These are phyloP conservation scores for Amyloporia xantha DNA, from an alignment of 768 basidiomycete species.

Conservation along the genomic window DNA sequence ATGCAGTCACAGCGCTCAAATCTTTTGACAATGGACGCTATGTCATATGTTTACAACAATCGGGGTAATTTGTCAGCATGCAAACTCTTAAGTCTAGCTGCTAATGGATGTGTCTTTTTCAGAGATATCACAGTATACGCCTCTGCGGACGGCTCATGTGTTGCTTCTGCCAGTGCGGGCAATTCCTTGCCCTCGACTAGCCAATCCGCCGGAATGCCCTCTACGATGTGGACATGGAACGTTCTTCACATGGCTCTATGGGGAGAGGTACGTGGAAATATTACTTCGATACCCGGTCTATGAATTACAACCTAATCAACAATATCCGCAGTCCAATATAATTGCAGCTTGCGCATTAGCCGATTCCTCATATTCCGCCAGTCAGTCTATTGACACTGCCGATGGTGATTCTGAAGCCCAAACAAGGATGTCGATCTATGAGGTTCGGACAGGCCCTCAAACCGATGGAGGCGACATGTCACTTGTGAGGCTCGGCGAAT, in stretches of 20 bases:
- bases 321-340: constrained; percentile 23
- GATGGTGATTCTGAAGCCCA: constrained; percentile 25
- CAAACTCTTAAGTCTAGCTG: no score
- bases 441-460: constrained; percentile 26
- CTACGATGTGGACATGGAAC: constrained; percentile 30
- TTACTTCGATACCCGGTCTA: no score
- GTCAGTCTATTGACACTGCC: constrained; percentile 13
- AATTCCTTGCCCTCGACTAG: constrained; percentile 24
- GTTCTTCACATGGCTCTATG: constrained; percentile 21
- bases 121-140: constrained; percentile 53
- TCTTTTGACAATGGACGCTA: constrained; percentile 36
- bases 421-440: constrained; percentile 35
- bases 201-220: constrained; percentile 22
- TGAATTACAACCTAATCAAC: no score
- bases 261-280: constrained; percentile 25
- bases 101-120: no score
- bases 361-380: constrained; percentile 26
- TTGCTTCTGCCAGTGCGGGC: constrained; percentile 24
- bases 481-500: constrained; percentile 46
- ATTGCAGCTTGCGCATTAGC: constrained; percentile 42
- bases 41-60: constrained; percentile 51
- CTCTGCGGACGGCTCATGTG: constrained; percentile 41
- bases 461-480: constrained; percentile 26
- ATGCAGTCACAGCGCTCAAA: constrained; percentile 41
- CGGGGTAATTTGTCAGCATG: constrained; percentile 43